Evolutionary conservation across 2,329 filamentous ascomycete genomes (phyloP), one percentile per base, ranked within the genome.

Genomic region (Diaporthe capsici): DNA sequence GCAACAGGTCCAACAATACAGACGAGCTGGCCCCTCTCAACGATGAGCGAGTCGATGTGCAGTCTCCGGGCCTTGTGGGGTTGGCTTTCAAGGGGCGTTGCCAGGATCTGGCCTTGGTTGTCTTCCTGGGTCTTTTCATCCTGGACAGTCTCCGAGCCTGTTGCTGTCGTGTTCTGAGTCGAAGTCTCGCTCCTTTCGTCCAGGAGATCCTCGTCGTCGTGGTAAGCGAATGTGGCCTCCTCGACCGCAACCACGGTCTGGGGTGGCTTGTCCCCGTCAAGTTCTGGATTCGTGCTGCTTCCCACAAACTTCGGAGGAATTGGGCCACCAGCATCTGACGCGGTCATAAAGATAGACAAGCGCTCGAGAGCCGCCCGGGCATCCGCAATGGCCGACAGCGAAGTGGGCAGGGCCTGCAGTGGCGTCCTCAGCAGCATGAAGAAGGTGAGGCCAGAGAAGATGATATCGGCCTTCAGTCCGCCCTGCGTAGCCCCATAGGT

Each of bases 401-500:
- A 71, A 53, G 76, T 78, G 31, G 78, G 78, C 39, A 80, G 58
- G 2, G 78, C 72, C 13, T 76, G 75, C 15, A 81, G 73, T 2
- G 80, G 80, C 22, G 79, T 78, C 6, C 80, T 77, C 63, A 80
- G 74, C 25, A 81, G 67, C 44, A 81, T 67, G 67, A 81, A 81
- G 55, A 79, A 81, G 4, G 80, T 77, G 25, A 81, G 74, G 1
- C 77, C 77, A 6, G 80, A 79, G 73, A 78, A 78, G 28, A 77
- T 71, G n/a, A 76, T 65, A 67, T 77, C 72, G 17, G 77, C 75
- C 22, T 68, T 74, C 75, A 78, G 72, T 13, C 72, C 70, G 9
- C 68, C 75, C 8, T 72, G 72, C 15, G 76, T 78, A 31, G 76
- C 76, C 6, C 76, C 75, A 25, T 78, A 78, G 63, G 75, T 77